Conservation (phyloP, 2,329 filamentous ascomycete genomes). For the Neopestalotiopsis sp. region DNA sequence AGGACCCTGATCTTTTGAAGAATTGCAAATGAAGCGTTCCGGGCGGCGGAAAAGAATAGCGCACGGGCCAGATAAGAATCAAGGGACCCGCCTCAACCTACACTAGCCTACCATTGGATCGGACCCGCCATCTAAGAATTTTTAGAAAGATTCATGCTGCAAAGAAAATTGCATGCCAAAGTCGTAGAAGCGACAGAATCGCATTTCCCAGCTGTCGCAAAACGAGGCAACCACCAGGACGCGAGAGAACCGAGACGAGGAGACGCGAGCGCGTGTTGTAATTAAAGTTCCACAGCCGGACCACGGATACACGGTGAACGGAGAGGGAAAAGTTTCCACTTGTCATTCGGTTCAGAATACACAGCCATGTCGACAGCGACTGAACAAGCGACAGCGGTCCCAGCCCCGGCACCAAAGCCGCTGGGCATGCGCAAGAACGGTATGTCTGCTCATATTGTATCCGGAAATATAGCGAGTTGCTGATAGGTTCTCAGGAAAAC, state of each 20-base stretch:
- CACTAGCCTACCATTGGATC: not conserved
- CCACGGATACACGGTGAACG: not conserved
- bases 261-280: not conserved
- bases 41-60: not conserved
- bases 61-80: conserved; percentile 4
- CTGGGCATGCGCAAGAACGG: conserved; percentile 85
- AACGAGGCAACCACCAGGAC: not conserved
- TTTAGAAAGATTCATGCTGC: conserved; percentile 8
- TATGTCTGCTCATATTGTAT: conserved; percentile 42
- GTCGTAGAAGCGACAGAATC: conserved; percentile 6
- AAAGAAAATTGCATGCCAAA: conserved; percentile 2
- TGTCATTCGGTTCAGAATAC: not conserved
- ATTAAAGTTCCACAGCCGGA: not conserved
- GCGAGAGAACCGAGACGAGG: not conserved
- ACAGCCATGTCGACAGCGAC: conserved; percentile 26
- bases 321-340: not conserved
- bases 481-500: conserved; percentile 70
- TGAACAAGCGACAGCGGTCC: conserved; percentile 39
- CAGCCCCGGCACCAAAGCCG: conserved; percentile 43
- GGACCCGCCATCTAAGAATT: conserved; percentile 9
- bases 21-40: conserved; percentile 1
- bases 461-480: not conserved
- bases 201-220: not conserved
- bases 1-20: conserved; percentile 9
- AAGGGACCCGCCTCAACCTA: not conserved